Evolutionary conservation across 352 stramenopile genomes (phyloP).

Genomic region (Globisporangium abappressorium): DNA sequence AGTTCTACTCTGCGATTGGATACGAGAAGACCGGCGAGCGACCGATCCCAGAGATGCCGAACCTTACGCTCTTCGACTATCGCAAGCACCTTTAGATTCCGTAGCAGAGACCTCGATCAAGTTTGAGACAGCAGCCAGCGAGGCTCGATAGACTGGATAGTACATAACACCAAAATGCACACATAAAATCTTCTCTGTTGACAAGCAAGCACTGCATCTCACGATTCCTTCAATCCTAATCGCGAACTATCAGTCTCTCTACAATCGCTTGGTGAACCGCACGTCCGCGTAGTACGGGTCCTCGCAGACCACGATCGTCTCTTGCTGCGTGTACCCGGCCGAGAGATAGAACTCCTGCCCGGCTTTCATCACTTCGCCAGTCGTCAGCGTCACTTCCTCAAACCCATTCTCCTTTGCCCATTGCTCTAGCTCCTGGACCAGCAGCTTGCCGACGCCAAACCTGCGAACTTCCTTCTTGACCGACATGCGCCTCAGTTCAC

Average conservation of each 20-base stretch:
- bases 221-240: not conserved
- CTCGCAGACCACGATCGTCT: conserved; percentile 17
- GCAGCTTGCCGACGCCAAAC: conserved; percentile 30
- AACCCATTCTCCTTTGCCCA: conserved; percentile 28
- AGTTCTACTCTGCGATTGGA: conserved; percentile 37
- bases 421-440: conserved; percentile 36
- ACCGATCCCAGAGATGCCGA: conserved; percentile 31
- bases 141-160: not conserved
- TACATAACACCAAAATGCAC: not conserved
- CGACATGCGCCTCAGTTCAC: conserved; percentile 43
- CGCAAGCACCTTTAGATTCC: conserved; percentile 29
- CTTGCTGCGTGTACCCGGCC: conserved; percentile 24
- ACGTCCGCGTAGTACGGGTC: conserved; percentile 27
- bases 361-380: conserved; percentile 23
- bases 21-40: conserved; percentile 24
- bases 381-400: conserved; percentile 35
- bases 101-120: not conserved
- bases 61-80: conserved; percentile 30
- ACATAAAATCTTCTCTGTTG: not conserved
- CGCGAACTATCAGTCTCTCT: too few relatives aligned
- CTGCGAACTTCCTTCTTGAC: conserved; percentile 34
- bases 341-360: conserved; percentile 30
- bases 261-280: conserved; percentile 26
- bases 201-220: not conserved
- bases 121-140: not conserved